These are phyloP conservation scores for Grosmannia serpens DNA, from an alignment of 2,329 filamentous ascomycete species.

Conservation along the genomic window DNA sequence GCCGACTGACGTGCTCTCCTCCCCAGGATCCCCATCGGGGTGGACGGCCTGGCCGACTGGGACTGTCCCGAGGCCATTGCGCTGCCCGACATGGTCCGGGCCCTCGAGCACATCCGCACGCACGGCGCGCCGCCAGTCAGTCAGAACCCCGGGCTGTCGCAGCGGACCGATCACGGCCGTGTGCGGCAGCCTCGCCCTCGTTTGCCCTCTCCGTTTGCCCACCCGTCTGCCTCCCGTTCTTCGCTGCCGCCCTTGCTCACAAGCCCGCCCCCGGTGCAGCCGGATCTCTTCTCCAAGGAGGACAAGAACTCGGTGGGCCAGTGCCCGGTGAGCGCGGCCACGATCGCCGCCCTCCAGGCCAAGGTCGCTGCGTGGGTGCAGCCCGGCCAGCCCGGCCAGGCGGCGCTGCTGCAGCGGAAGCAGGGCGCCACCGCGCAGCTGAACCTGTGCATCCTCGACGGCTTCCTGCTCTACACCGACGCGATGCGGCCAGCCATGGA, in stretches of 20 bases:
- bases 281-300: conserved; percentile 43
- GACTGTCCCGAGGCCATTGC: conserved; percentile 76
- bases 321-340: conserved; percentile 37
- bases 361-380: conserved; percentile 36
- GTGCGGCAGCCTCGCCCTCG: neutral
- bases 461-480: conserved; percentile 68
- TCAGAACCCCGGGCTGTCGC: conserved; percentile 14
- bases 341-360: conserved; percentile 33
- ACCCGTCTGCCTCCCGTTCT: neutral
- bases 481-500: conserved; percentile 42
- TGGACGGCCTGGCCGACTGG: conserved; percentile 67
- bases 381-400: conserved; percentile 31
- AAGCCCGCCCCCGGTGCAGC: conserved; percentile 21
- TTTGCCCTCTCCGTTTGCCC: neutral
- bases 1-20: neutral
- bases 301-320: conserved; percentile 50
- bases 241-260: conserved; percentile 3
- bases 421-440: conserved; percentile 12
- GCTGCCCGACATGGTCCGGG: conserved; percentile 52
- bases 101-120: conserved; percentile 58
- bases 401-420: neutral
- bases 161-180: conserved; percentile 18
- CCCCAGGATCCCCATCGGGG: conserved; percentile 38
- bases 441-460: conserved; percentile 67
- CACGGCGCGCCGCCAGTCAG: conserved; percentile 55